Evolutionary conservation across 2,329 filamentous ascomycete genomes (phyloP).

Genomic region (Pezicula carpinea): DNA sequence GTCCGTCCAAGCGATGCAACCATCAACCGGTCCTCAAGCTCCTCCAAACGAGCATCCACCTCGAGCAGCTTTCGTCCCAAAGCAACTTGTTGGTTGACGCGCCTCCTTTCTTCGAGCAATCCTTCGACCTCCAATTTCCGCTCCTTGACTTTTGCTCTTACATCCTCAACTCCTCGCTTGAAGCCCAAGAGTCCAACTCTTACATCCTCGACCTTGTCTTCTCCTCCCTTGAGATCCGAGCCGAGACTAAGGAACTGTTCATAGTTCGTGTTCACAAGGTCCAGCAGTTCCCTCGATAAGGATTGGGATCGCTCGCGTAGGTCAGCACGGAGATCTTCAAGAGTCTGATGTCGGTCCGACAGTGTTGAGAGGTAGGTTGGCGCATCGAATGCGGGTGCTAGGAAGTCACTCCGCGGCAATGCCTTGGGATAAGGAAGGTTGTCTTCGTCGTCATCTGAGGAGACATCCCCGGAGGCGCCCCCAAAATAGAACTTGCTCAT

Average conservation of each 20-base stretch:
- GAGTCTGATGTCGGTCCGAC: constrained; percentile 85
- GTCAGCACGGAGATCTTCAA: constrained; percentile 87
- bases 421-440: constrained; percentile 85
- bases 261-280: constrained; percentile 94
- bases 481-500: constrained; percentile 47
- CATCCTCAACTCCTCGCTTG: constrained; percentile 70
- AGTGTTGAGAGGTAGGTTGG: constrained; percentile 78
- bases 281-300: constrained; percentile 81
- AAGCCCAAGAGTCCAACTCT: constrained; percentile 84
- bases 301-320: constrained; percentile 74
- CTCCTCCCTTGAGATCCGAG: constrained; percentile 75
- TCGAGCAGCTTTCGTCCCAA: constrained; percentile 59
- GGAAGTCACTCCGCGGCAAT: constrained; percentile 78
- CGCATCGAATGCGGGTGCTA: constrained; percentile 72
- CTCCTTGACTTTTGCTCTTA: constrained; percentile 61
- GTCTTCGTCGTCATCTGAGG: constrained; percentile 50
- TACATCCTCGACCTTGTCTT: constrained; percentile 87
- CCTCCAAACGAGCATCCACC: constrained; percentile 55
- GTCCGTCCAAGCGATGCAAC: constrained; percentile 35
- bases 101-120: constrained; percentile 62
- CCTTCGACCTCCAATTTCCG: constrained; percentile 58
- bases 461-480: constrained; percentile 21
- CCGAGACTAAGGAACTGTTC: constrained; percentile 84
- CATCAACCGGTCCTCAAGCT: constrained; percentile 59
- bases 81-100: constrained; percentile 60